Conservation (phyloP, 495 filamentous ascomycete genomes). For the Aspergillus homomorphus region DNA sequence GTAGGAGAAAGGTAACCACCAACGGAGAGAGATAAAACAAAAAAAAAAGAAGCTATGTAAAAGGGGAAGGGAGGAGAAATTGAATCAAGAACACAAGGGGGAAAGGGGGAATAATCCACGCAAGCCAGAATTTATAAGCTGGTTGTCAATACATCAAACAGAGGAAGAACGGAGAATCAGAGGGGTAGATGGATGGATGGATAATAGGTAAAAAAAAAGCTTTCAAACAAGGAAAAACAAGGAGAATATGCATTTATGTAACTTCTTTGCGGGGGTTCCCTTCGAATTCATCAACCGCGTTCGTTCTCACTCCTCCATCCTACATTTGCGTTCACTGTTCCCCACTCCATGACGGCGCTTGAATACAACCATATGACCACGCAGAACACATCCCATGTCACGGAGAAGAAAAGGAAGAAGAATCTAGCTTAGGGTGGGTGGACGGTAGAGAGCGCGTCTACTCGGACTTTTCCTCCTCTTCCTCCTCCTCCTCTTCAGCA, state of each 20-base stretch:
- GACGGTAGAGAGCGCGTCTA: background rate
- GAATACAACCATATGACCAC: background rate
- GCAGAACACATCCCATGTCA: background rate
- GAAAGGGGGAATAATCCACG: background rate
- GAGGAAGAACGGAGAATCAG: background rate
- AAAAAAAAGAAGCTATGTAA: conserved; percentile 6
- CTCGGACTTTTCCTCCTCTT: background rate
- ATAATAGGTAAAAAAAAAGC: background rate
- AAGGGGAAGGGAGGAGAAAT: background rate
- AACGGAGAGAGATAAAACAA: too few relatives aligned
- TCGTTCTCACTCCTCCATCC: too few relatives aligned
- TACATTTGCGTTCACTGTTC: background rate
- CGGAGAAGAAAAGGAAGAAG: background rate
- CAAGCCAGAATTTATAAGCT: conserved; percentile 12
- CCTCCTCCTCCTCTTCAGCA: conserved; percentile 7
- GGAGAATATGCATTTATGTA: background rate
- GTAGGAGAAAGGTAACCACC: too few relatives aligned
- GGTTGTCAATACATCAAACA: background rate
- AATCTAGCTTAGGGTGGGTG: background rate
- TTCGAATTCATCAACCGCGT: too few relatives aligned
- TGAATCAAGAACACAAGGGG: background rate
- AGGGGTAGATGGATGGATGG: background rate
- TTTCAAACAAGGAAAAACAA: background rate
- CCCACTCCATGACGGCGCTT: background rate
- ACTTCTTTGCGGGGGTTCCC: too few relatives aligned